phyloP scores from a whole-genome alignment of 2,329 filamentous ascomycete genomes.

The Ophiostoma sp. region DNA sequence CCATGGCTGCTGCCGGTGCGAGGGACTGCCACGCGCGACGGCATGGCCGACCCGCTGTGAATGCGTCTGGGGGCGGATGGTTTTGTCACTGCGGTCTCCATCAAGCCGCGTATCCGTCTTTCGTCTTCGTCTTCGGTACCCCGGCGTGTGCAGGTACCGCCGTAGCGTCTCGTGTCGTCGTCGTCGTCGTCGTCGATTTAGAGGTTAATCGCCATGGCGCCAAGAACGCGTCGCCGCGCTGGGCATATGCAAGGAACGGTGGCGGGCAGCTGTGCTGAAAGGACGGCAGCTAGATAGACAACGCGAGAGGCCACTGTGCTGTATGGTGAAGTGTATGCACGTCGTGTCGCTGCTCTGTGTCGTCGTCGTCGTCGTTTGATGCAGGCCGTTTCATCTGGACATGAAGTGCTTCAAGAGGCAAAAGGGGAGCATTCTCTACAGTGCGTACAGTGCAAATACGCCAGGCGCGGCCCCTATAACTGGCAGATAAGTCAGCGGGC shows the following conservation, averaged over 20 bases:
- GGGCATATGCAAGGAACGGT: slow-evolving; percentile 6
- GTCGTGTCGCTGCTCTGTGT: no score
- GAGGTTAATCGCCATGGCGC: neutral
- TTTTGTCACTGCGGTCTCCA: neutral
- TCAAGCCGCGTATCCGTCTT: neutral
- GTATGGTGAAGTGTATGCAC: no score
- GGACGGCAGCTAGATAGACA: neutral
- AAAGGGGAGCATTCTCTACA: neutral
- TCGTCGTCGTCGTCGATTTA: slow-evolving; percentile 10
- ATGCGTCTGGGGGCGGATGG: slow-evolving; percentile 11
- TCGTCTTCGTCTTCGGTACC: no score
- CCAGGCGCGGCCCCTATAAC: neutral
- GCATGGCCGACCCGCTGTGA: slow-evolving; percentile 19
- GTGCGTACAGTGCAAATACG: neutral
- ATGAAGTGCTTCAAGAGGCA: neutral
- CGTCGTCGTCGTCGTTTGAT: neutral
- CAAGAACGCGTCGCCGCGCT: slow-evolving; percentile 10
- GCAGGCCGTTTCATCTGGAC: neutral
- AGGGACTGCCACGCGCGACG: slow-evolving; percentile 18
- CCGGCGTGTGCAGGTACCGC: no score
- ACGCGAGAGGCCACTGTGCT: no score
- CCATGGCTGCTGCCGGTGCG: neutral
- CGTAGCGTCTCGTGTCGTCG: neutral
- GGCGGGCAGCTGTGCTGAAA: neutral
- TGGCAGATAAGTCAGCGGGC: neutral